Base-by-base conservation (phyloP, 1,284 basidiomycete species). In the Malassezia globosa region DNA sequence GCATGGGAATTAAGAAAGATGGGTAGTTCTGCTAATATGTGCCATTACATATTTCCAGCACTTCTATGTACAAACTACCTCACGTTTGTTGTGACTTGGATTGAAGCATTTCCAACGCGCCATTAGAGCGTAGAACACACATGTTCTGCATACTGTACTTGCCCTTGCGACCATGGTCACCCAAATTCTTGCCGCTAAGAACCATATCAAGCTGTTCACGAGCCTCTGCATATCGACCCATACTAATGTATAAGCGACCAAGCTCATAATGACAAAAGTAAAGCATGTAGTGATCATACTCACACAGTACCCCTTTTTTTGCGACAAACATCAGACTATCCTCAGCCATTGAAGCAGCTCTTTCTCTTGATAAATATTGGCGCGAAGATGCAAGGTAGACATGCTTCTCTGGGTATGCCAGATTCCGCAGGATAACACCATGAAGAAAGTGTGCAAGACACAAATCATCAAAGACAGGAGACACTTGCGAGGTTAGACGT, bases 261-360 rank as follows among this genome's bases (percentile, higher is more conserved):
- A 71, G 53, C 51, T 71, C 68, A 50, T 71, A 71, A 48, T 68
- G 65, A 10, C 62, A 58, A 57, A 71, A 71, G 61, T 71, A 71
- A 13, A 65, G 52, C 21, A 71, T 49, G 54, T 65, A 71, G 55
- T 69, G 66, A 29, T 71, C 68, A 18, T 59, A 51, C 21, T 52
- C 48, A 14, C 69, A 39, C 43, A 59, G 53, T 8, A 48, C 40
- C 11, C 60, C 63, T 27, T 62, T 52, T 11, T 61, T 47, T 18
- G 69, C 48, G 8, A 71, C 68, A 11, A 47, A 60, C 22, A 48
- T 56, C 43, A 71, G 52, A 34, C 50, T 56, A 39, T 59, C 48
- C 47, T 63, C 57, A 10, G 66, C 64, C 39, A 63, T 60, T 23
- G 66, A 46, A 19, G 55, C 61, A 5, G 66, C 66, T 4, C 8